These are phyloP conservation scores for Alternaria sp. DNA, from an alignment of 2,329 filamentous ascomycete species.

Conservation along the genomic window DNA sequence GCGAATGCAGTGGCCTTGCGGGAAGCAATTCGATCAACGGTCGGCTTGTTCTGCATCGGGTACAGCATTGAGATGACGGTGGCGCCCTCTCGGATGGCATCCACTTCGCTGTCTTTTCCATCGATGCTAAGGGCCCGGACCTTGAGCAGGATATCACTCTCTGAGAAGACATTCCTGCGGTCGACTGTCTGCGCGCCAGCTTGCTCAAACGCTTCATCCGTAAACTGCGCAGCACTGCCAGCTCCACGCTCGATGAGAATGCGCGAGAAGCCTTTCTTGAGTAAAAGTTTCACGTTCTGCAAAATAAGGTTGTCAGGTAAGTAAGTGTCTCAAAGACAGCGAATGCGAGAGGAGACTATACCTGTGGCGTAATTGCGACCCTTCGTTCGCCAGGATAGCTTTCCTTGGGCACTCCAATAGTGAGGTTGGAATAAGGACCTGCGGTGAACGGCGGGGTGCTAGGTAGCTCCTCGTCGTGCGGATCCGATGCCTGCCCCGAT, in stretches of 20 bases:
- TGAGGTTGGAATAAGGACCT: conserved; percentile 72
- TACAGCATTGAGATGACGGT: conserved; percentile 85
- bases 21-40: conserved; percentile 75
- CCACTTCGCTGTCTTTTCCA: conserved; percentile 67
- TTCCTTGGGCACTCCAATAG: conserved; percentile 80
- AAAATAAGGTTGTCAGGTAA: not conserved
- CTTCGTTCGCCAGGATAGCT: conserved; percentile 79
- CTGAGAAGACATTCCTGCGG: conserved; percentile 70
- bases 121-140: conserved; percentile 74
- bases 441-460: conserved; percentile 45
- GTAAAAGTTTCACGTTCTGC: conserved; percentile 74
- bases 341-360: not conserved
- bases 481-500: conserved; percentile 38
- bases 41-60: conserved; percentile 76
- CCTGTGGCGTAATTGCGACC: conserved; percentile 79
- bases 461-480: conserved; percentile 45
- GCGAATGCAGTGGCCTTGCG: conserved; percentile 79
- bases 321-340: not conserved
- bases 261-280: conserved; percentile 83
- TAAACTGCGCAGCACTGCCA: conserved; percentile 78
- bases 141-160: conserved; percentile 82
- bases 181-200: conserved; percentile 81
- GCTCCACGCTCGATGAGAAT: conserved; percentile 82
- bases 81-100: conserved; percentile 69
- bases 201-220: conserved; percentile 75